Evolutionary conservation across 2,329 filamentous ascomycete species (phyloP).

Genomic region (Ambrosiella cleistominuta): DNA sequence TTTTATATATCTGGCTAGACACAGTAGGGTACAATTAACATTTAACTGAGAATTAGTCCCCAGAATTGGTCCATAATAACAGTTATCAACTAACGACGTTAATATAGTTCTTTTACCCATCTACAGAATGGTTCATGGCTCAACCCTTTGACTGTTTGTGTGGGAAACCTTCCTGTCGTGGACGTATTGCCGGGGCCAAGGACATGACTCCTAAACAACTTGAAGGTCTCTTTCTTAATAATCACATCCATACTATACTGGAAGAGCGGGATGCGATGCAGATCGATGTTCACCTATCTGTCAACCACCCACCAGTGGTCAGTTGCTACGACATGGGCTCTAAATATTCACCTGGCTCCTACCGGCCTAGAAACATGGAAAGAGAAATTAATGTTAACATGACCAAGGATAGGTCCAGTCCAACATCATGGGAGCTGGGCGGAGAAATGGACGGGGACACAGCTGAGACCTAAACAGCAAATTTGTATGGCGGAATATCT

Average conservation of each 20-base stretch:
- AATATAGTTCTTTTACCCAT: conserved; percentile 52
- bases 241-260: conserved; percentile 39
- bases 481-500: background rate
- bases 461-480: background rate
- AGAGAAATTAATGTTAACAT: background rate
- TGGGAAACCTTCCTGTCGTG: conserved; percentile 36
- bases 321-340: conserved; percentile 7
- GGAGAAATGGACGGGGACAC: conserved; percentile 49
- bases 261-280: conserved; percentile 21
- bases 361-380: background rate
- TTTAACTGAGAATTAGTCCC: too few species aligned
- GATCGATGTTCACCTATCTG: conserved; percentile 4
- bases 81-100: too few species aligned
- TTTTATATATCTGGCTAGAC: too few species aligned
- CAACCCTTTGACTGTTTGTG: conserved; percentile 54
- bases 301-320: conserved; percentile 22
- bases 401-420: conserved; percentile 22
- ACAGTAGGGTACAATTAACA: too few species aligned
- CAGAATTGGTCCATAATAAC: background rate
- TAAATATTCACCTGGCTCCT: background rate
- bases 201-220: conserved; percentile 38
- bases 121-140: conserved; percentile 57
- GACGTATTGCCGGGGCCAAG: conserved; percentile 44
- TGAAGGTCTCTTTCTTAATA: conserved; percentile 42
- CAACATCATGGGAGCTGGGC: conserved; percentile 36